phyloP scores from a whole-genome alignment of 2,329 filamentous ascomycete species.

The Madurella fahalii region DNA sequence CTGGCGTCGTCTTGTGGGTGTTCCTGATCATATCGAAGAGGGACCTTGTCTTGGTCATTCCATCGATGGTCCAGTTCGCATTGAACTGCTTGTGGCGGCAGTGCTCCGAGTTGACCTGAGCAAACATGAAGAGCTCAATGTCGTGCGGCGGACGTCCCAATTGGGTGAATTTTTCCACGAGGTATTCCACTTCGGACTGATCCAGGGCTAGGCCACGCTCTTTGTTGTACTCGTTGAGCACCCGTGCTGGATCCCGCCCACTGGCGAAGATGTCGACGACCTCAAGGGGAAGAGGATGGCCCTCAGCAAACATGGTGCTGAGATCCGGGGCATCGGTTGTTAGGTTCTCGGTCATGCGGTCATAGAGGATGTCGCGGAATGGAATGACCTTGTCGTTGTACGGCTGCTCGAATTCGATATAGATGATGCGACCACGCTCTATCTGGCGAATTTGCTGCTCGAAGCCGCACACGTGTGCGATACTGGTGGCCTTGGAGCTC shows the following conservation, averaged over 20 bases:
- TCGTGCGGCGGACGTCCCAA: constrained; percentile 70
- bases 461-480: constrained; percentile 86
- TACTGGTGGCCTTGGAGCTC: constrained; percentile 94
- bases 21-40: constrained; percentile 96
- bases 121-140: constrained; percentile 98
- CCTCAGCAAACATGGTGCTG: constrained; percentile 73
- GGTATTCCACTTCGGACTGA: constrained; percentile 81
- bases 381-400: constrained; percentile 45
- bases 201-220: constrained; percentile 83
- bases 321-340: constrained; percentile 63
- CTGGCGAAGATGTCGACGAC: constrained; percentile 70
- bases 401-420: constrained; percentile 56
- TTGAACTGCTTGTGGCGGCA: constrained; percentile 89
- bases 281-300: constrained; percentile 57
- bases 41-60: constrained; percentile 70
- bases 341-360: constrained; percentile 93
- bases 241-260: constrained; percentile 61
- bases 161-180: constrained; percentile 76
- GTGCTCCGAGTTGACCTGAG: constrained; percentile 98
- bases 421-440: constrained; percentile 79
- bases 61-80: constrained; percentile 92
- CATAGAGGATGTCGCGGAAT: constrained; percentile 71
- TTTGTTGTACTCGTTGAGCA: constrained; percentile 78
- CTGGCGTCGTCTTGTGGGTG: constrained; percentile 78
- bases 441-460: constrained; percentile 68